phyloP scores from a whole-genome alignment of 2,329 filamentous ascomycete genomes.

The Aspergillus unguis region DNA sequence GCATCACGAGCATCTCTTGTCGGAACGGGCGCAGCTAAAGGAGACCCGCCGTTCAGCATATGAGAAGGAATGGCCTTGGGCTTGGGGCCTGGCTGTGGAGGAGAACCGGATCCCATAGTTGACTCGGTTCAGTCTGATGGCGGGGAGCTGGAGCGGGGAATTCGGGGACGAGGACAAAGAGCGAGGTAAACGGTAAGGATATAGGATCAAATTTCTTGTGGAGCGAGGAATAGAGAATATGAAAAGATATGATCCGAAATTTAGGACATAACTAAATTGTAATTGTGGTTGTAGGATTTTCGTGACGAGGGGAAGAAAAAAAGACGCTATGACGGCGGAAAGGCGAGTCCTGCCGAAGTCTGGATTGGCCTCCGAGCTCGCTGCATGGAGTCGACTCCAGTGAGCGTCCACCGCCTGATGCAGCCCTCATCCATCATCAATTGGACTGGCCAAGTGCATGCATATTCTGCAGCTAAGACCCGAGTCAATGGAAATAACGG shows the following conservation, averaged over 20 bases:
- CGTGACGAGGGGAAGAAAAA: constrained; percentile 7
- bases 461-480: not conserved
- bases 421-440: too few species aligned
- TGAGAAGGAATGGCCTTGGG: constrained; percentile 55
- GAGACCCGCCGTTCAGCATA: constrained; percentile 54
- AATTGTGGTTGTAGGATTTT: not conserved
- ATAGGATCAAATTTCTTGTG: not conserved
- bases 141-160: not conserved
- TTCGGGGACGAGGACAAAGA: not conserved
- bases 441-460: not conserved
- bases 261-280: not conserved
- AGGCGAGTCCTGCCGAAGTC: constrained; percentile 3
- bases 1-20: constrained; percentile 53
- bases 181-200: constrained; percentile 1
- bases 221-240: not conserved
- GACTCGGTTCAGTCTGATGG: constrained; percentile 38
- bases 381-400: not conserved
- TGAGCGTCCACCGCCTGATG: constrained; percentile 4
- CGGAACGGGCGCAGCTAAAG: constrained; percentile 49
- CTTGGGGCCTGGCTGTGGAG: constrained; percentile 43
- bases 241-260: not conserved
- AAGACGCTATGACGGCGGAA: constrained; percentile 5
- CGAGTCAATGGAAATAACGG: not conserved
- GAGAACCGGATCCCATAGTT: constrained; percentile 45
- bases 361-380: constrained; percentile 4